These are phyloP conservation scores for Dactylellina haptotyla DNA, from an alignment of 2,329 filamentous ascomycete genomes.

Conservation along the genomic window DNA sequence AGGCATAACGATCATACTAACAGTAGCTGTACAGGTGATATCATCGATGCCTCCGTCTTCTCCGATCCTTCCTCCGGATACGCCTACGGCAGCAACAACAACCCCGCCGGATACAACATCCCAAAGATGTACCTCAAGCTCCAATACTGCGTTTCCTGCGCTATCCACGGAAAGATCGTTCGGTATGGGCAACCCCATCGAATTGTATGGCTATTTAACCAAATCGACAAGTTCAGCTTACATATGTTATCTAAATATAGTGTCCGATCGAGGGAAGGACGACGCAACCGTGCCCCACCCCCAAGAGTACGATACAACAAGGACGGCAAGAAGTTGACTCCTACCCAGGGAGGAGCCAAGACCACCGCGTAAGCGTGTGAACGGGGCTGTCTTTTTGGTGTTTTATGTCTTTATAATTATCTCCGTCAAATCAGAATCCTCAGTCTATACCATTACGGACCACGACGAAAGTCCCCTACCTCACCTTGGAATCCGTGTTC, in stretches of 20 bases:
- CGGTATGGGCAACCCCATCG: conserved; percentile 77
- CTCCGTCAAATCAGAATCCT: conserved; percentile 27
- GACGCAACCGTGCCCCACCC: conserved; percentile 98
- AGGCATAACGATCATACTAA: conserved; percentile 3
- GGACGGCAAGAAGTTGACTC: conserved; percentile 99
- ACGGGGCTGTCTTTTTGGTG: not conserved
- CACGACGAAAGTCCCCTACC: conserved; percentile 18
- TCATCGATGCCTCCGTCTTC: conserved; percentile 99
- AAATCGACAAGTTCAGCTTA: conserved; percentile 60
- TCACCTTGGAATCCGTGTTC: conserved; percentile 32
- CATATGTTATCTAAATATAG: conserved; percentile 67
- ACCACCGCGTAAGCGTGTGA: conserved; percentile 61
- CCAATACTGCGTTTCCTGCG: conserved; percentile 99
- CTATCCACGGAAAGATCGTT: conserved; percentile 99
- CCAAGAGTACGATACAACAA: conserved; percentile 99
- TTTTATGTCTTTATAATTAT: conserved; percentile 35
- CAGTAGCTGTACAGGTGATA: conserved; percentile 81
- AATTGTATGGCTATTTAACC: not conserved
- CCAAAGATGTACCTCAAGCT: conserved; percentile 99
- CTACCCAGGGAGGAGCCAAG: conserved; percentile 79
- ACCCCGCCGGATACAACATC: conserved; percentile 84
- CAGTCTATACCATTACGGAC: conserved; percentile 23
- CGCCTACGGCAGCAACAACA: conserved; percentile 18
- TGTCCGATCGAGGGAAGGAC: conserved; percentile 95
- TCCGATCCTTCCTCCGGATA: conserved; percentile 61